Evolutionary conservation across 208 protist species (phyloP).

Genomic region (Acanthamoeba culbertsoni): DNA sequence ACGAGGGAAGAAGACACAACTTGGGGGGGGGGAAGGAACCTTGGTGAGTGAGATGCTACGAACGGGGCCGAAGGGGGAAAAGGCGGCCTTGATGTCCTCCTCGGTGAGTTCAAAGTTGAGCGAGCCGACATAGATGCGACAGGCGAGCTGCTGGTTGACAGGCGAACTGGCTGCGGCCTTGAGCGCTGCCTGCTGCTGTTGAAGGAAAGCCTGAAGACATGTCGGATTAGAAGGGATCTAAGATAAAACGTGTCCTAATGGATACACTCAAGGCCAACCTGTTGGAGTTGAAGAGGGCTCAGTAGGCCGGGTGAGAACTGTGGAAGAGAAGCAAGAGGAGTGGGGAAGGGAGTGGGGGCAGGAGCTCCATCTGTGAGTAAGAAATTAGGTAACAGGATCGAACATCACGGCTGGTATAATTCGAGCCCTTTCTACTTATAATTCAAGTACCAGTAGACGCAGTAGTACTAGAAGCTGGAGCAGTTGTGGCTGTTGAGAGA

Average conservation of each 20-base stretch:
- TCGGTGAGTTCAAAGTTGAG: conserved; percentile 40
- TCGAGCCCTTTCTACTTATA: not conserved
- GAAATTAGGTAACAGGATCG: no score
- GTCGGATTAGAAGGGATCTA: not conserved
- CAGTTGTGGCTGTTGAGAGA: not conserved
- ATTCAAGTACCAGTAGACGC: not conserved
- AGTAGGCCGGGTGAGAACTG: not conserved
- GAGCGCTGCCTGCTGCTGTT: not conserved
- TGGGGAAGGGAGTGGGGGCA: not conserved
- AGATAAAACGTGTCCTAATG: not conserved
- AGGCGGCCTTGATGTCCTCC: not conserved
- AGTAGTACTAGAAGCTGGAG: not conserved
- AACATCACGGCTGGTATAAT: no score
- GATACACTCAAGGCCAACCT: not conserved
- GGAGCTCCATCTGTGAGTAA: not conserved
- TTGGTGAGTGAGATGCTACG: conserved; percentile 27
- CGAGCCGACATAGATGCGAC: conserved; percentile 47
- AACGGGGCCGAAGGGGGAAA: conserved; percentile 20
- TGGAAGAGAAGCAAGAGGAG: not conserved
- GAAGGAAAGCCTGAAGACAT: not conserved
- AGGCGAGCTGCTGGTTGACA: not conserved
- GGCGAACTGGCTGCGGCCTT: not conserved
- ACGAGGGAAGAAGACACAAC: not conserved
- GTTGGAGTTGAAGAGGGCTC: not conserved
- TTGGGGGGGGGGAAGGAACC: no score